Base-by-base conservation (phyloP, 306 rosid species). In the Acacia melanoxylon region DNA sequence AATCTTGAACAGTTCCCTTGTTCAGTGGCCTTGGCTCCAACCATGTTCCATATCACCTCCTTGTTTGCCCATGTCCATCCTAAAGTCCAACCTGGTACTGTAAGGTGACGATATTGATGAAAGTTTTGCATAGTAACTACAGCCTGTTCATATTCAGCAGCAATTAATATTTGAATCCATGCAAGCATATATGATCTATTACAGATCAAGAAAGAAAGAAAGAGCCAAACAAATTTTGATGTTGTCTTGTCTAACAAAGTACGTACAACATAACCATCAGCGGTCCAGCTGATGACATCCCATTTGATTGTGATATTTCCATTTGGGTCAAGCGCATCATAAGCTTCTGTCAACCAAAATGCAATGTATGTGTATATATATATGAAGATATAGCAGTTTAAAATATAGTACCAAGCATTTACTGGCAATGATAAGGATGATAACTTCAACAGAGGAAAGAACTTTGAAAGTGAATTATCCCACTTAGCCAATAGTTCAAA, bases 1-100 rank as follows among this genome's bases (percentile, higher is more conserved):
- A 56, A 92, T 52, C 83, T 86, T 40, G 98, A 94, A 79, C 98
- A 94, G 81, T 94, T 96, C n/a, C 98, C 98, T 86, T 91, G 97
- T 51, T 93, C 97, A 10, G 95, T 93, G 56, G 95, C 35, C 76
- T 94, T 92, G 48, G 90, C 94, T 59, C 98, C 98, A 46, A 85
- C 4, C 91, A 90, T 90, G 83, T 10, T 58, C 98, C 98, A 92
- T 80, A 94, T 93, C 54, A 94, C 82, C 88, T 94, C 98, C 82
- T 88, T 91, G 89, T 93, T 90, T 16, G 89, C 88, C 98, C 98
- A 94, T 37, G 90, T 82, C 98, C 98, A 94, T 41, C 88, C 91
- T 11, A 92, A 78, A 2, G 81, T 71, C 98, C 98, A 94, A 27
- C 98, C 98, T 0, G 97, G 98, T 4, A 92, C 77, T 41, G 89